These are phyloP conservation scores for Moniliella sp. DNA, from an alignment of 1,284 basidiomycete genomes.

Conservation along the genomic window DNA sequence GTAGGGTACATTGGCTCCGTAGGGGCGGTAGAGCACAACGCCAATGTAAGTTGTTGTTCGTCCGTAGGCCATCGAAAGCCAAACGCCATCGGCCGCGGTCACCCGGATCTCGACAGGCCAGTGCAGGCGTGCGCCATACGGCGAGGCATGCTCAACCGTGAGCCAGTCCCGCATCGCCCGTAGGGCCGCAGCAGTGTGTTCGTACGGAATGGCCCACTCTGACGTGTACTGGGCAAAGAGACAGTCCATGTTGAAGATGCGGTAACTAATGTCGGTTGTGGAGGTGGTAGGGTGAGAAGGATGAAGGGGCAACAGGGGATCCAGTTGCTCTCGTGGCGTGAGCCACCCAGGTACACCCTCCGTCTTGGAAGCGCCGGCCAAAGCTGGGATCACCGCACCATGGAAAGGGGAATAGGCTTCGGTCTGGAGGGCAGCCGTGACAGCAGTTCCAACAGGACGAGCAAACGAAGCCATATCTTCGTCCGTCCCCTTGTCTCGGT, in stretches of 20 bases:
- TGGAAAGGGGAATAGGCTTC: no score
- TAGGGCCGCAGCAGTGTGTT: constrained; percentile 43
- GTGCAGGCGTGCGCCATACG: constrained; percentile 58
- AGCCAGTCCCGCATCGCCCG: constrained; percentile 56
- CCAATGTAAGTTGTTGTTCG: constrained; percentile 75
- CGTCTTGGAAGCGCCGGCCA: no score
- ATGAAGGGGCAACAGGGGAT: constrained; percentile 6
- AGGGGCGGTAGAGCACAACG: constrained; percentile 83
- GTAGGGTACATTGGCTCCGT: constrained; percentile 69
- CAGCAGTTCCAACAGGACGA: no score
- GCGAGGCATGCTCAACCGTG: constrained; percentile 43
- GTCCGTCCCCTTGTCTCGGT: no score
- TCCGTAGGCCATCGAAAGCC: constrained; percentile 67
- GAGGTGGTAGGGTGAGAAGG: constrained; percentile 7
- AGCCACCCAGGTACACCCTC: no score
- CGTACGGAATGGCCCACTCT: constrained; percentile 73
- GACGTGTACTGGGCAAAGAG: constrained; percentile 29
- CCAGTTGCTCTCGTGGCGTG: constrained; percentile 5
- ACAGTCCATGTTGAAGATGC: constrained; percentile 33
- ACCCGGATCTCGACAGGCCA: constrained; percentile 86
- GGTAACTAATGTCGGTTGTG: constrained; percentile 15
- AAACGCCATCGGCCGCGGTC: constrained; percentile 69
- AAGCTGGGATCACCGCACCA: no score
- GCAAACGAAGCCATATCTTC: no score
- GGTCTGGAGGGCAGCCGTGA: no score